Evolutionary conservation across 257 asterid genomes (phyloP).

Genomic region (Coffea eugenioides): DNA sequence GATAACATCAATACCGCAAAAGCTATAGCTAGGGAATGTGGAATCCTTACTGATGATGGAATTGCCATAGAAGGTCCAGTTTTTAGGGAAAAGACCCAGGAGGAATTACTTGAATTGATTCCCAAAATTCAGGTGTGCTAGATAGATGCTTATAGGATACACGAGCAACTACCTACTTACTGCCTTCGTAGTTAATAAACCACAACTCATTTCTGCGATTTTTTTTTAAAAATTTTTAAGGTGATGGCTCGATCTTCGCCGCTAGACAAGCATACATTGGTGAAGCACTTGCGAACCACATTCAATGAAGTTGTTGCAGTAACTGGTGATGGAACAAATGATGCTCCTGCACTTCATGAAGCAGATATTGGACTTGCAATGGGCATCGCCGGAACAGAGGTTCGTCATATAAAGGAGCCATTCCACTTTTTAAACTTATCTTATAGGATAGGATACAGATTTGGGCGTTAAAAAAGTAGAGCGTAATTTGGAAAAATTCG

Average conservation of each 20-base stretch:
- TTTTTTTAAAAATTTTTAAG: slow-evolving; percentile 21
- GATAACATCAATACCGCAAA: slow-evolving; percentile 89
- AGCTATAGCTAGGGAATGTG: slow-evolving; percentile 95
- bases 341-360: slow-evolving; percentile 98
- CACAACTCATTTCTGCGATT: neutral
- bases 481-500: too few species aligned
- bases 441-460: neutral
- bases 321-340: slow-evolving; percentile 97
- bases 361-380: slow-evolving; percentile 97
- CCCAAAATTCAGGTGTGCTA: slow-evolving; percentile 82
- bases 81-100: slow-evolving; percentile 70
- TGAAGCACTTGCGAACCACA: slow-evolving; percentile 79
- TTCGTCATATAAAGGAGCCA: neutral
- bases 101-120: slow-evolving; percentile 63
- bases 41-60: slow-evolving; percentile 89
- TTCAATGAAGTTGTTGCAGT: slow-evolving; percentile 94
- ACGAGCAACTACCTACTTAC: neutral
- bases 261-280: slow-evolving; percentile 82
- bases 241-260: slow-evolving; percentile 99
- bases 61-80: slow-evolving; percentile 93
- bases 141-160: neutral
- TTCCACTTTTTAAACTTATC: neutral
- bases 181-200: neutral
- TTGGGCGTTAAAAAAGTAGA: neutral
- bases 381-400: slow-evolving; percentile 99